Conservation (phyloP, 2,329 filamentous ascomycete species). For the Aspergillus amoenus region DNA sequence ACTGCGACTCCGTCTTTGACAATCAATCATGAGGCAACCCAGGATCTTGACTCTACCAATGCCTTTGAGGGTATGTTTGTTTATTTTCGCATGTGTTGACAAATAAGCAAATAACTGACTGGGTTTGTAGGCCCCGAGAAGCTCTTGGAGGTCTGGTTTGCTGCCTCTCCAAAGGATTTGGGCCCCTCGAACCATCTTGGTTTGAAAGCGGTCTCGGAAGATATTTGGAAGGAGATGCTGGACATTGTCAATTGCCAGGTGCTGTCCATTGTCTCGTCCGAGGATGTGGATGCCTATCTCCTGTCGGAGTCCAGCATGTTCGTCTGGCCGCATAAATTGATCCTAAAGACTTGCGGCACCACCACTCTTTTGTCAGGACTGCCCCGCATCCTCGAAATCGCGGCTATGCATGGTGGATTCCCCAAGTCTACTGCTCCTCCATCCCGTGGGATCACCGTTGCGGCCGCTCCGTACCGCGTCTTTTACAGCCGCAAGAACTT, state of each 20-base stretch:
- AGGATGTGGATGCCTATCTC: slow-evolving; percentile 93
- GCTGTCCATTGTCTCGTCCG: slow-evolving; percentile 87
- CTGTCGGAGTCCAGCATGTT: slow-evolving; percentile 99
- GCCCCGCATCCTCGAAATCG: slow-evolving; percentile 88
- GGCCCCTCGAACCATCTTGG: slow-evolving; percentile 69
- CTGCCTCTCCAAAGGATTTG: slow-evolving; percentile 70
- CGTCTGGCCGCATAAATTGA: slow-evolving; percentile 98
- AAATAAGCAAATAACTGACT: slow-evolving; percentile 22
- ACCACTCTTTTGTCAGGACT: slow-evolving; percentile 89
- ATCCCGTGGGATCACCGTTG: slow-evolving; percentile 66
- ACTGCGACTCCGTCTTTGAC: slow-evolving; percentile 85
- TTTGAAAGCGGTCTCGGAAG: slow-evolving; percentile 78
- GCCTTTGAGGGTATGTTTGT: slow-evolving; percentile 77
- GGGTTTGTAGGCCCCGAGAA: slow-evolving; percentile 76
- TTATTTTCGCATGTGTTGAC: background rate
- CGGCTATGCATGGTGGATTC: slow-evolving; percentile 84
- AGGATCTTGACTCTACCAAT: slow-evolving; percentile 90
- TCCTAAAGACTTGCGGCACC: slow-evolving; percentile 96
- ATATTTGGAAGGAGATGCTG: slow-evolving; percentile 94
- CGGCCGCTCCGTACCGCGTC: slow-evolving; percentile 87
- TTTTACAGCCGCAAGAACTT: slow-evolving; percentile 99
- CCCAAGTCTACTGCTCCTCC: slow-evolving; percentile 71
- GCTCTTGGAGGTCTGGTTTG: slow-evolving; percentile 97
- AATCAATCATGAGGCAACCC: slow-evolving; percentile 92
- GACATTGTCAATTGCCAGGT: slow-evolving; percentile 99